These are phyloP conservation scores for Lagenidium giganteum DNA, from an alignment of 352 stramenopile genomes.

Conservation along the genomic window DNA sequence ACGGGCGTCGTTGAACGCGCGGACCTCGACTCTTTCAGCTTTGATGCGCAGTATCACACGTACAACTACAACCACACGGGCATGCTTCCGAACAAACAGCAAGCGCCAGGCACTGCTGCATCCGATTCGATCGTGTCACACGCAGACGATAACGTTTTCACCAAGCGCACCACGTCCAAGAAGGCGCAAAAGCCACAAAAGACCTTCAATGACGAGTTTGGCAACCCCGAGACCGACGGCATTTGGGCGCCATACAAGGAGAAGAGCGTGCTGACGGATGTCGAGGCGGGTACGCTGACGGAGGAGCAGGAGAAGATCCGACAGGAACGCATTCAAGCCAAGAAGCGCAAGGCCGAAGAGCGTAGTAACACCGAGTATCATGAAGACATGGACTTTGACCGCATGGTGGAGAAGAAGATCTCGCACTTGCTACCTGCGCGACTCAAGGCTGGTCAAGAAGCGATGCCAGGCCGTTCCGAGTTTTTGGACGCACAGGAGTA, in stretches of 20 bases:
- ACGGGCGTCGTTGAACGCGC: constrained; percentile 73
- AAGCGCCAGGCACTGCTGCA: background rate
- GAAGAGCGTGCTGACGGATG: constrained; percentile 40
- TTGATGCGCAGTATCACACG: constrained; percentile 79
- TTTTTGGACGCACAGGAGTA: constrained; percentile 92
- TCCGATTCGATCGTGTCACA: constrained; percentile 7
- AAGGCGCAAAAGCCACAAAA: constrained; percentile 4
- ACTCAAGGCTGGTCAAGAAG: constrained; percentile 56
- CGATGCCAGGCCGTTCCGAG: constrained; percentile 50
- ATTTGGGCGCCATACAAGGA: constrained; percentile 67
- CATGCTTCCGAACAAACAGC: constrained; percentile 13
- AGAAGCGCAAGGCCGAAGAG: constrained; percentile 45
- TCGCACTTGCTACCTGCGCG: constrained; percentile 64
- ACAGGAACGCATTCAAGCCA: constrained; percentile 48
- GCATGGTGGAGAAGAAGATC: constrained; percentile 86
- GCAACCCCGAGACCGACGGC: constrained; percentile 31
- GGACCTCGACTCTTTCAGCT: constrained; percentile 71
- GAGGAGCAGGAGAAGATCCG: constrained; percentile 46
- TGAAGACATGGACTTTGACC: constrained; percentile 83
- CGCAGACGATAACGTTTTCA: constrained; percentile 18
- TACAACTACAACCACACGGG: constrained; percentile 46
- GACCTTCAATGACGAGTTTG: constrained; percentile 31
- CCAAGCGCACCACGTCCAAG: constrained; percentile 5
- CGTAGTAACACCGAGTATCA: constrained; percentile 38
- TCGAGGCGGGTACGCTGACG: constrained; percentile 39